Conservation (phyloP, 83 land plant species). For the Isoetes engelmannii region DNA sequence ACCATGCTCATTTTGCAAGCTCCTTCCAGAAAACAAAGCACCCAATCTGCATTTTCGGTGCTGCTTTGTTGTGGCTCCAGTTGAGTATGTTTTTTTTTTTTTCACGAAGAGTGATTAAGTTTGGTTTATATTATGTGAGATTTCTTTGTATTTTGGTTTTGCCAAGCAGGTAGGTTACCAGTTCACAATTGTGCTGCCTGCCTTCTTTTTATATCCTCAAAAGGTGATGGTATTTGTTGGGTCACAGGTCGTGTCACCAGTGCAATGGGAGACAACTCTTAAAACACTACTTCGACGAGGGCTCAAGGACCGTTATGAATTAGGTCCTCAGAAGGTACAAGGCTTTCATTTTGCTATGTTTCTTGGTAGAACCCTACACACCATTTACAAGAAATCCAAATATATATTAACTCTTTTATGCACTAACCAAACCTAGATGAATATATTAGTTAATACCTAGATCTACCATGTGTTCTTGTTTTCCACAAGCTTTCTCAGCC, state of each 20-base stretch:
- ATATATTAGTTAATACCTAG: not conserved
- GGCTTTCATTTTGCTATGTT: not conserved
- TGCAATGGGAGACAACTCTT: constrained; percentile 93
- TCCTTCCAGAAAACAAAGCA: too few species aligned
- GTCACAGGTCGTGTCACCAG: constrained; percentile 86
- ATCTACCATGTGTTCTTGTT: too few species aligned
- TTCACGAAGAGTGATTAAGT: too few species aligned
- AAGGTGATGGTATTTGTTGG: not conserved
- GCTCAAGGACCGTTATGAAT: constrained; percentile 77
- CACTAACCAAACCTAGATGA: not conserved
- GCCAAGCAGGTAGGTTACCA: constrained; percentile 65
- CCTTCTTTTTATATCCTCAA: not conserved
- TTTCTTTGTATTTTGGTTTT: too few species aligned
- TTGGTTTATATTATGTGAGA: too few species aligned
- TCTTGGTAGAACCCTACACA: not conserved
- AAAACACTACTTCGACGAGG: constrained; percentile 73
- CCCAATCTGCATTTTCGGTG: too few species aligned
- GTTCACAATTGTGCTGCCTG: not conserved
- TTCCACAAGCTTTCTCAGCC: too few species aligned
- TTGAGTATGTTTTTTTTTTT: too few species aligned
- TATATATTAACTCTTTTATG: too few species aligned
- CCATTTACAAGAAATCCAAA: too few species aligned
- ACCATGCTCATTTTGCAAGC: too few species aligned
- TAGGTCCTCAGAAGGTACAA: constrained; percentile 95
- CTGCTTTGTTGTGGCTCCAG: too few species aligned